phyloP scores from a whole-genome alignment of 345 rosid genomes.

The Linum lewisii region DNA sequence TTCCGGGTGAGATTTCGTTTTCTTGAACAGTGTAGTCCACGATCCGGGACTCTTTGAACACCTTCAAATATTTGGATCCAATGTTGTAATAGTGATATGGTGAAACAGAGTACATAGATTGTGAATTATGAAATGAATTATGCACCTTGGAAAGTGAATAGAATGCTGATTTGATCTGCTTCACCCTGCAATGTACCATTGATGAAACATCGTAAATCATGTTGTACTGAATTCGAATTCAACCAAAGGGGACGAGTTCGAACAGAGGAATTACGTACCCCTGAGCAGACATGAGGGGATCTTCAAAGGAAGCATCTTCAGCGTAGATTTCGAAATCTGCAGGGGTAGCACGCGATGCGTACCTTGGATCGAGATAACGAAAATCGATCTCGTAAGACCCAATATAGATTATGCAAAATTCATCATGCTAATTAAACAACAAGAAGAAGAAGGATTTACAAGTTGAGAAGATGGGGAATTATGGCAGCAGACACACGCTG shows the following conservation, averaged over 20 bases:
- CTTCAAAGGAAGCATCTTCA: conserved; percentile 76
- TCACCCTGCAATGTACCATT: conserved; percentile 46
- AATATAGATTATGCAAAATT: background rate
- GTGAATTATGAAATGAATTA: too few relatives aligned
- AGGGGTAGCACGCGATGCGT: conserved; percentile 53
- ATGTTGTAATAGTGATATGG: background rate
- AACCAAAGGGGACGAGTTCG: background rate
- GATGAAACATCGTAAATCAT: background rate
- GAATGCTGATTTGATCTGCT: conserved; percentile 90
- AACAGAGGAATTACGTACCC: conserved; percentile 36
- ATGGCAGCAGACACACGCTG: conserved; percentile 35
- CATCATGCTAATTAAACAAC: background rate
- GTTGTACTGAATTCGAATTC: background rate
- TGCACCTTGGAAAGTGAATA: conserved; percentile 67
- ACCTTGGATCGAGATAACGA: conserved; percentile 30
- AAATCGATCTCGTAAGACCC: background rate
- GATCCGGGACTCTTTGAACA: conserved; percentile 67
- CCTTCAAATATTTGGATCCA: too few relatives aligned
- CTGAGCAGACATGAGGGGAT: conserved; percentile 80
- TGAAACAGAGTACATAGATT: too few relatives aligned
- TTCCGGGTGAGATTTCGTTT: conserved; percentile 31
- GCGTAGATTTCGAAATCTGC: conserved; percentile 73
- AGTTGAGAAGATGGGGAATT: conserved; percentile 67
- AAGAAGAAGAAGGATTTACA: conserved; percentile 32
- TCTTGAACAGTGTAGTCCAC: conserved; percentile 57